Conservation (phyloP, 805 yeast genomes). For the Ogataea saltuana region DNA sequence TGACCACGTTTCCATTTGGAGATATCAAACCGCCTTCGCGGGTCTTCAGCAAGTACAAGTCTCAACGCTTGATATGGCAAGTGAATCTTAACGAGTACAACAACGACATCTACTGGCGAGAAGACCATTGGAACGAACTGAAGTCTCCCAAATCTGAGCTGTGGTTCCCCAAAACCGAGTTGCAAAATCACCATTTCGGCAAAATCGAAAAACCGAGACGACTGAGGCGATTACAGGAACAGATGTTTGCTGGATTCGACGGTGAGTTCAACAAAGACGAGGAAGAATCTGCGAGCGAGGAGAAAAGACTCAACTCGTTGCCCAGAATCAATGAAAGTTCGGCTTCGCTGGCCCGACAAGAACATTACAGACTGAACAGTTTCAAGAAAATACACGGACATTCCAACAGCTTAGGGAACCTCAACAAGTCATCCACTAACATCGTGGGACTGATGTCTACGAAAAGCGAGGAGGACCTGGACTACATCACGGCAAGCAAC, state of each 20-base stretch:
- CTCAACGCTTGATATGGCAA: conserved; percentile 59
- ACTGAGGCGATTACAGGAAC: conserved; percentile 28
- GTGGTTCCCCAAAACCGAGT: conserved; percentile 48
- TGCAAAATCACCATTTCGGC: neutral
- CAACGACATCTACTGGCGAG: conserved; percentile 60
- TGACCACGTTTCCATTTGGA: conserved; percentile 45
- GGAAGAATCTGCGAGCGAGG: conserved; percentile 18
- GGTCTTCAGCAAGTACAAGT: conserved; percentile 52
- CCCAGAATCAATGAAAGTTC: conserved; percentile 28
- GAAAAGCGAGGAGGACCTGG: conserved; percentile 17
- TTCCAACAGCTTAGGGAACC: conserved; percentile 16
- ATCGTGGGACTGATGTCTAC: conserved; percentile 9
- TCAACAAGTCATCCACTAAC: conserved; percentile 6
- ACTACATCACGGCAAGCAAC: neutral
- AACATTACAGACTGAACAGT: conserved; percentile 26
- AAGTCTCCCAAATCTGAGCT: conserved; percentile 44
- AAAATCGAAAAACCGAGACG: conserved; percentile 11
- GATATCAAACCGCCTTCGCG: conserved; percentile 64
- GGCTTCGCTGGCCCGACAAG: conserved; percentile 30
- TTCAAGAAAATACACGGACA: conserved; percentile 19
- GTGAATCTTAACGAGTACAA: conserved; percentile 59
- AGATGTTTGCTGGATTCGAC: conserved; percentile 30
- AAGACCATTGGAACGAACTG: conserved; percentile 55
- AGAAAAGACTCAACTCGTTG: conserved; percentile 22
- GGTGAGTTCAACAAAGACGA: conserved; percentile 28